These are phyloP conservation scores for Suillus subalutaceus DNA, from an alignment of 768 basidiomycete species.

Conservation along the genomic window DNA sequence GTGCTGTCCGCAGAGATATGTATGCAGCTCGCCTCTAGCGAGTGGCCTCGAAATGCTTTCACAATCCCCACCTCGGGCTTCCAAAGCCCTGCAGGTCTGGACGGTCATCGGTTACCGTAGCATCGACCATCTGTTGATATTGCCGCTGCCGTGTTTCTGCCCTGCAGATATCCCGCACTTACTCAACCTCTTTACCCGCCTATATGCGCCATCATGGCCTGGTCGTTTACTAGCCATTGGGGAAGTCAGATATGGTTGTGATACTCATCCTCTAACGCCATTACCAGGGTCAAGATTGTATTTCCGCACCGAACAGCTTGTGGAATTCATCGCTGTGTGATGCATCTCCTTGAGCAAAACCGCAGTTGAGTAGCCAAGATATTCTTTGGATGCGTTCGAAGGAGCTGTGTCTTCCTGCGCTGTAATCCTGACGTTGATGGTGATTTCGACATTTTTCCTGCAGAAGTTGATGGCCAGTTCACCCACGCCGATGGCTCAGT, in stretches of 20 bases:
- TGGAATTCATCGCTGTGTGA: not conserved
- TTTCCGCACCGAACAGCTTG: not conserved
- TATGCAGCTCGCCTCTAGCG: not conserved
- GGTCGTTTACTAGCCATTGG: not conserved
- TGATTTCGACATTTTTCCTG: not conserved
- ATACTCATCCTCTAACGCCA: not conserved
- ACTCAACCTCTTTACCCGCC: not conserved
- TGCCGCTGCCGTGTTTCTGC: not conserved
- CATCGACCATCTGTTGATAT: not conserved
- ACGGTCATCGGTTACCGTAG: not conserved
- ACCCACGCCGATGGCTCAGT: not conserved
- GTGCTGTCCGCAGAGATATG: not conserved
- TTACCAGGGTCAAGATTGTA: not conserved
- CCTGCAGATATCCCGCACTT: not conserved
- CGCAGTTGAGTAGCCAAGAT: not conserved
- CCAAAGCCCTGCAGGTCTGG: not conserved
- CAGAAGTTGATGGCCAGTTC: not conserved
- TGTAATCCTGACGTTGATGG: not conserved
- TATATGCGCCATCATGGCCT: not conserved
- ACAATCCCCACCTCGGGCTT: not conserved
- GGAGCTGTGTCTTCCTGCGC: not conserved
- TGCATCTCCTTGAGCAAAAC: not conserved
- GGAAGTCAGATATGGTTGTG: not conserved
- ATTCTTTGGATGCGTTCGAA: not conserved
- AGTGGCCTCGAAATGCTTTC: not conserved